Base-by-base conservation (phyloP, 257 asterid species). In the Ajuga chamaepitys region DNA sequence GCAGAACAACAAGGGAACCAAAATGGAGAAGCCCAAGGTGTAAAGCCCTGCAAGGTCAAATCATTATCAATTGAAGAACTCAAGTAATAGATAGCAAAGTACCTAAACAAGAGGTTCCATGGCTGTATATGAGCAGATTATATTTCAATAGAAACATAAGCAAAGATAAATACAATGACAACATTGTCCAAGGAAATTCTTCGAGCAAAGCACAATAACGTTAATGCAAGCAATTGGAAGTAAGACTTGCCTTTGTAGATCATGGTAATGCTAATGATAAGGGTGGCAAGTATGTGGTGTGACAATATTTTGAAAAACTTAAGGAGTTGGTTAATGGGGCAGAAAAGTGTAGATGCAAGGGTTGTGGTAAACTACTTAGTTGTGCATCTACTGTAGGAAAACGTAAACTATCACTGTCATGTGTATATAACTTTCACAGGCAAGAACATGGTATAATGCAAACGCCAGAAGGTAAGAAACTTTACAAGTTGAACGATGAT, bases 21-120 rank as follows among this genome's bases (percentile, higher is more conserved):
- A 80, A 82, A 75, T 94, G 90, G 61, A 94, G 97, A 75, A 90
- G 96, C 76, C 96, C 99, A 59, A 94, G 97, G 81, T 94, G 99
- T 50, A 81, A 72, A 68, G 95, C 97, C 86, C 99, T 94, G 96
- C 81, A 74, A 60, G 40, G 24, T 46, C 76, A 75, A 76, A 77
- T 34, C 59, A 35, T 54, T 59, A 61, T 35, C 21, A 68, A 16
- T 25, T 37, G 38, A 61, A 64, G 44, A 52, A 32, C 24, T 45
- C 53, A 35, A 68, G 24, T 25, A 34, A 60, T 42, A 58, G 25
- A 67, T 55, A 25, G 38, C 45, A 51, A 21, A 67, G 58, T 50
- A 56, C 56, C 13, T 46, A 24, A 21, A 50, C 46, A 56, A 13
- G 62, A 42, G 46, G 24, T 7, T 34, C 18, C 62, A 38, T 24